Percentiles rank a stretch among this genome's conserved stretches.
Conservation (phyloP, 2,329 filamentous ascomycete genomes). For the Metarhizium anisopliae region DNA sequence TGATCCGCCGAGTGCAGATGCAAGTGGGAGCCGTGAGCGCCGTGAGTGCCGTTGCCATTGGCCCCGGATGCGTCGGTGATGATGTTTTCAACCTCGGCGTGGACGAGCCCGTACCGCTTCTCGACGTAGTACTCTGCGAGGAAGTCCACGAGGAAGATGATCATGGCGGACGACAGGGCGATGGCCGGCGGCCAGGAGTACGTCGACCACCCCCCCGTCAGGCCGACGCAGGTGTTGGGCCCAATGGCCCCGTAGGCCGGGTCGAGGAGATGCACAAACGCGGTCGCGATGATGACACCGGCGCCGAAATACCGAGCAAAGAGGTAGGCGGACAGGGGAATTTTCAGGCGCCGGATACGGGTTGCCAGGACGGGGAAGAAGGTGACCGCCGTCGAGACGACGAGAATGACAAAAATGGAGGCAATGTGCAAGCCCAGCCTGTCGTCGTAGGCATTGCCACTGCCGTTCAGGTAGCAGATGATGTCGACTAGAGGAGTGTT, state of each 20-base stretch:
- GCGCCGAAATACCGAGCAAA: constrained; percentile 87
- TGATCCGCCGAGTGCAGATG: constrained; percentile 32
- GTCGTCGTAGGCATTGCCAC: constrained; percentile 45
- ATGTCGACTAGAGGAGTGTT: constrained; percentile 21
- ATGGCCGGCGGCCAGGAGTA: constrained; percentile 46
- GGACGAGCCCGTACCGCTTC: constrained; percentile 30
- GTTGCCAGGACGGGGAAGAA: constrained; percentile 65
- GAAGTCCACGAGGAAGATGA: constrained; percentile 43
- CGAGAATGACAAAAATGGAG: constrained; percentile 79
- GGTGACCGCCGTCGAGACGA: constrained; percentile 60
- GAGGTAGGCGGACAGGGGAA: constrained; percentile 71
- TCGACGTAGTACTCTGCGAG: constrained; percentile 40
- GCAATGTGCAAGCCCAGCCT: constrained; percentile 67
- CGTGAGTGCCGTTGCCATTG: background rate
- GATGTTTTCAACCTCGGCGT: constrained; percentile 15
- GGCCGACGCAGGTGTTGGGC: constrained; percentile 27
- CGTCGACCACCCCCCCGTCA: constrained; percentile 40
- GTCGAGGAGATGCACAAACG: constrained; percentile 80
- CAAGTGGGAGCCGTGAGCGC: constrained; percentile 20
- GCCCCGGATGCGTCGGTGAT: constrained; percentile 9
- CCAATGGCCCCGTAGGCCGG: constrained; percentile 66
- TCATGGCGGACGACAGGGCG: constrained; percentile 34
- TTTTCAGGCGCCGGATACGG: constrained; percentile 45
- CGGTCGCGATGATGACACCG: constrained; percentile 86
- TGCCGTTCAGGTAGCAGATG: constrained; percentile 38